Conservation (phyloP, 257 asterid species). For the Nicotiana tomentosiformis region DNA sequence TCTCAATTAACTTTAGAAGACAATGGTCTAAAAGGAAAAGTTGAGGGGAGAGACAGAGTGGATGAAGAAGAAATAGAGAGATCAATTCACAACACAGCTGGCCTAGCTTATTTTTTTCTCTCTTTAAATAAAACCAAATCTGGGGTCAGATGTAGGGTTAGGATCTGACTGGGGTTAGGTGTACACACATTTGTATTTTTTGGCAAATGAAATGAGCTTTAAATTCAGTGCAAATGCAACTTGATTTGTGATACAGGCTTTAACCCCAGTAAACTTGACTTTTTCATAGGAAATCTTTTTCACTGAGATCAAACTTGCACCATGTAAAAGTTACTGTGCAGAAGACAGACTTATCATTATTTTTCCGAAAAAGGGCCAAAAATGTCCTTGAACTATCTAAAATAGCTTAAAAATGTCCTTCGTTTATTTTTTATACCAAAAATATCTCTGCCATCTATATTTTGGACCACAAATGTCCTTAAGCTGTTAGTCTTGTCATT, state of each 20-base stretch:
- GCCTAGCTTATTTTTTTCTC: constrained; percentile 27
- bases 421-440: no score
- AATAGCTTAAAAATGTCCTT: no score
- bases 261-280: not conserved
- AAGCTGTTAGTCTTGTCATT: no score
- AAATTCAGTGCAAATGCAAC: constrained; percentile 34
- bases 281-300: not conserved
- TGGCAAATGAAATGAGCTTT: constrained; percentile 27
- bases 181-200: not conserved
- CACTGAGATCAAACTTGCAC: no score
- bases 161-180: constrained; percentile 41
- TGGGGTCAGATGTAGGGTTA: constrained; percentile 46
- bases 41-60: not conserved
- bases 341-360: no score
- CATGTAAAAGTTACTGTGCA: no score
- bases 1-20: not conserved
- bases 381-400: no score
- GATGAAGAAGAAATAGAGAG: constrained; percentile 17
- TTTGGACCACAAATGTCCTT: no score
- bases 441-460: no score
- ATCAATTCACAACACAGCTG: constrained; percentile 37
- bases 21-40: constrained; percentile 14
- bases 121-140: constrained; percentile 56
- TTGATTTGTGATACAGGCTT: not conserved
- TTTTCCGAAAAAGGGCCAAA: no score